Evolutionary conservation across 331 rosid genomes (phyloP).

Genomic region (Malus hybrid): DNA sequence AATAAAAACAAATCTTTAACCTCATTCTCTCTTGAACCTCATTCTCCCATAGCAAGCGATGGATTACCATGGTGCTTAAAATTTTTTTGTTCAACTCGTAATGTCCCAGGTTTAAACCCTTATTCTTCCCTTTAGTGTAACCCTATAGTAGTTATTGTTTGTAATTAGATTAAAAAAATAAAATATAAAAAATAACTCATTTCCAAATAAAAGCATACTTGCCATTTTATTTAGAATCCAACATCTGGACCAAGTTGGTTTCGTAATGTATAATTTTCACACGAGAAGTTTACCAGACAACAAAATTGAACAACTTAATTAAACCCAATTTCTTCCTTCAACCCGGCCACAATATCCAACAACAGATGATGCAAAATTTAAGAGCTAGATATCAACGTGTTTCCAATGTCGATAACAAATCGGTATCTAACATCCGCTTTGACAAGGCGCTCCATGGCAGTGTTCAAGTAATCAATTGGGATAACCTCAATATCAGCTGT

Average conservation of each 20-base stretch:
- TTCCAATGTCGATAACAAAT: constrained; percentile 14
- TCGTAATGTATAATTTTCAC: background rate
- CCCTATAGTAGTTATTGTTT: too few species aligned
- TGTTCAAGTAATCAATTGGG: constrained; percentile 8
- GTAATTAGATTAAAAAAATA: too few species aligned
- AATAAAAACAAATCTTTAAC: too few species aligned
- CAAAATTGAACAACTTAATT: background rate
- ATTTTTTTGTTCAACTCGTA: too few species aligned
- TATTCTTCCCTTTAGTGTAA: too few species aligned
- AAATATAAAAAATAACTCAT: too few species aligned
- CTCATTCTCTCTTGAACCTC: too few species aligned
- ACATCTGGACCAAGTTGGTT: background rate
- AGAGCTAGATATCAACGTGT: constrained; percentile 6
- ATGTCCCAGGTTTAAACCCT: too few species aligned
- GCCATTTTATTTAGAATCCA: background rate
- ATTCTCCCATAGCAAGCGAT: too few species aligned
- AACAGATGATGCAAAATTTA: background rate
- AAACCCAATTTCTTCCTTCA: background rate
- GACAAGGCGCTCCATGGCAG: constrained; percentile 9
- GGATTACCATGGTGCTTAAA: too few species aligned
- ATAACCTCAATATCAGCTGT: constrained; percentile 15
- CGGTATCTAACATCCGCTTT: constrained; percentile 13
- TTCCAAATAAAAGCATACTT: too few species aligned
- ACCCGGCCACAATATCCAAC: too few species aligned
- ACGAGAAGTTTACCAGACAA: background rate